Base-by-base conservation (phyloP, 176 grass and related monocot genomes). In the Triticum turgidum region DNA sequence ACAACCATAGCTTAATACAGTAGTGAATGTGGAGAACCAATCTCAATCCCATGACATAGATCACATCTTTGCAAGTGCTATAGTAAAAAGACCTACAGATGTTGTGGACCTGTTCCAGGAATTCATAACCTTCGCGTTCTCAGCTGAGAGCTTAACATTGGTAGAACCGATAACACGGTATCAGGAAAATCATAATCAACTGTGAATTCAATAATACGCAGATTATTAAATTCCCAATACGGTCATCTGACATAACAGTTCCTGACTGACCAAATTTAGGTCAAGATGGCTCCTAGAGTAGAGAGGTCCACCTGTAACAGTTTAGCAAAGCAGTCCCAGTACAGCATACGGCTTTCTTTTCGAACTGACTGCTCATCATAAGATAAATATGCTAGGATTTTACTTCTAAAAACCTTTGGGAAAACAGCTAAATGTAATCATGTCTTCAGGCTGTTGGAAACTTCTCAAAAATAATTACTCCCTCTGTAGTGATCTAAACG, bases 11-110 rank as follows among this genome's bases (percentile, higher is more conserved):
- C 52, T 73, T 83, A 79, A 65, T 64, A 54, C 24, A 66, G 3
- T 86, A 65, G 65, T 73, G n/a, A 30, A 9, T 66, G 44, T 59
- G 18, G 42, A 79, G 47, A 83, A 78, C 42, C 66, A 41, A 56
- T 72, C 41, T 34, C 39, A 32, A 65, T 30, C 29, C 29, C 29
- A 34, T 78, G n/a, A 7, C 37, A 68, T 18, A 44, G 13, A 85
- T 80, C 56, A 29, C 9, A 79, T 80, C 75, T 42, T 72, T 73
- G 54, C 45, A 69, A 69, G 89, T 69, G 9, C 33, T 34, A 67
- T 22, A 69, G 47, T 80, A 81, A 47, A 45, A 61, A 69, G 73
- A 61, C 51, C 18, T 71, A 38, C 18, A 59, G 34, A 89, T 44
- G 18, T 5, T 58, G 80, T 78, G 64, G 69, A 69, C 34, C 67